Evolutionary conservation across 257 asterid genomes (phyloP).

Genomic region (Nicotiana otophora): DNA sequence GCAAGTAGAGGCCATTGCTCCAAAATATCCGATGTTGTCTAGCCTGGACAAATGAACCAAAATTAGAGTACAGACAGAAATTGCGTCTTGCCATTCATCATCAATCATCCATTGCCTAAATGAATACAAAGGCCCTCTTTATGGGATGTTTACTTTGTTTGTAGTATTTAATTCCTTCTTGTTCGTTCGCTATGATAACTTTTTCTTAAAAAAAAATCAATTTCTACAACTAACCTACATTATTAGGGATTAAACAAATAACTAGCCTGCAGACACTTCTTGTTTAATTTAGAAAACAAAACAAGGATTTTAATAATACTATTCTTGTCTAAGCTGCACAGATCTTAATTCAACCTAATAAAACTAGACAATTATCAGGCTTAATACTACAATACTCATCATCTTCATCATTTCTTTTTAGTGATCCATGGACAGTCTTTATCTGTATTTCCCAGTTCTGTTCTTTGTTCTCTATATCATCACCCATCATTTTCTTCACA

Average conservation of each 20-base stretch:
- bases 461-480: constrained; percentile 24
- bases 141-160: not conserved
- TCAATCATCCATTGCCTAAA: not conserved
- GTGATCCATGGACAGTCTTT: constrained; percentile 3
- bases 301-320: not conserved
- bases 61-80: not conserved
- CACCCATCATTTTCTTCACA: constrained; percentile 17
- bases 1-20: not conserved
- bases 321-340: not conserved
- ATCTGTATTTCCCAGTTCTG: constrained; percentile 13
- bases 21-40: not conserved
- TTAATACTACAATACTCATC: not conserved
- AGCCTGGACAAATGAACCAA: not conserved
- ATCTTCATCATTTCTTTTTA: not conserved
- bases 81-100: constrained; percentile 11
- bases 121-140: not conserved
- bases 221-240: constrained; percentile 4
- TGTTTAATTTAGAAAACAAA: not conserved
- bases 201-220: not conserved
- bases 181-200: not conserved
- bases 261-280: not conserved
- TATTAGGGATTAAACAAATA: constrained; percentile 8
- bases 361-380: not conserved
- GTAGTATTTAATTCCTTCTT: not conserved
- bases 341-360: constrained; percentile 3